Conservation (phyloP, 2,329 filamentous ascomycete genomes). For the Aphanocladium album region DNA sequence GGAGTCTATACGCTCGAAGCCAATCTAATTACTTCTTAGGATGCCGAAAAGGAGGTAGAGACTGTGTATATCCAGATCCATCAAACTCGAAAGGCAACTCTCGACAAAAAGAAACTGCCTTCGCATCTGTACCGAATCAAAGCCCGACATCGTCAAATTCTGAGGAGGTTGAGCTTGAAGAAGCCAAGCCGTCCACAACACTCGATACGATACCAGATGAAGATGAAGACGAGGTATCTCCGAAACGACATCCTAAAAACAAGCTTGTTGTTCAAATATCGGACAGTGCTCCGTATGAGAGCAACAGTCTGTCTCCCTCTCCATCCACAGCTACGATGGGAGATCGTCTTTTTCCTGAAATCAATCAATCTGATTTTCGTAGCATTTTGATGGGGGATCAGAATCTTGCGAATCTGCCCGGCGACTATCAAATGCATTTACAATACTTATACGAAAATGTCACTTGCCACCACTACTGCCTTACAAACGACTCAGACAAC, state of each 20-base stretch:
- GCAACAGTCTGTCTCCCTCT: constrained; percentile 49
- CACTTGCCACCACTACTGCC: constrained; percentile 75
- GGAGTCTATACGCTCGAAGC: constrained; percentile 13
- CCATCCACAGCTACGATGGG: constrained; percentile 35
- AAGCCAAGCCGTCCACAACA: constrained; percentile 25
- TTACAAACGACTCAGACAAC: constrained; percentile 63
- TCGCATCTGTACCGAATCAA: constrained; percentile 30
- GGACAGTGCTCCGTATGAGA: constrained; percentile 49
- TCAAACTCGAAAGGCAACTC: constrained; percentile 39
- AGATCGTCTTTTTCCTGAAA: background rate
- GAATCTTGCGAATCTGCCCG: constrained; percentile 55
- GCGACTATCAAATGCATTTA: constrained; percentile 73
- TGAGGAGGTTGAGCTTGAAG: constrained; percentile 36
- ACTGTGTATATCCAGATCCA: constrained; percentile 83
- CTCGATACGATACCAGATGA: constrained; percentile 53
- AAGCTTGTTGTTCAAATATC: constrained; percentile 43
- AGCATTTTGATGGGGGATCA: constrained; percentile 14
- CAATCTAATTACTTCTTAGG: constrained; percentile 45
- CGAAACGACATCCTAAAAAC: constrained; percentile 22
- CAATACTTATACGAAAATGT: constrained; percentile 74
- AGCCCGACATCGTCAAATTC: constrained; percentile 50
- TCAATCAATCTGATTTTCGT: constrained; percentile 22
- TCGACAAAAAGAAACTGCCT: constrained; percentile 35
- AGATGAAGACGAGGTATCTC: constrained; percentile 34
- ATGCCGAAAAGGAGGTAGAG: constrained; percentile 85